Evolutionary conservation across 2,329 filamentous ascomycete genomes (phyloP).

Genomic region (Aspergillus spinulosporus): DNA sequence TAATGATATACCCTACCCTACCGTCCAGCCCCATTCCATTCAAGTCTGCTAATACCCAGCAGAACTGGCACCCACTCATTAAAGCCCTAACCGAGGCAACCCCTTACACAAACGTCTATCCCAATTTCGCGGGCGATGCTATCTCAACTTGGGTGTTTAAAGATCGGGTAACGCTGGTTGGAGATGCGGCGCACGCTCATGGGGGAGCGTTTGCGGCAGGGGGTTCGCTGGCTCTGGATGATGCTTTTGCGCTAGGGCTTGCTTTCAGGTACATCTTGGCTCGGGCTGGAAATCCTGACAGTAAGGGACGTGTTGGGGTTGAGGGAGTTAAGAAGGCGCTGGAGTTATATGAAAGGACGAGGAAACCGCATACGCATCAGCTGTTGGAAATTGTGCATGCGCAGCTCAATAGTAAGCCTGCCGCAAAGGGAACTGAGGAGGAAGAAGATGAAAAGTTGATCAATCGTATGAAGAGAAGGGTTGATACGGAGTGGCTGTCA

Average conservation of each 20-base stretch:
- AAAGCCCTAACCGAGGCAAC: slow-evolving; percentile 44
- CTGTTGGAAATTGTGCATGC: slow-evolving; percentile 38
- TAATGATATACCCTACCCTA: too few relatives aligned
- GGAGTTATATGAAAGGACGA: slow-evolving; percentile 45
- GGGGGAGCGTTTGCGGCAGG: slow-evolving; percentile 35
- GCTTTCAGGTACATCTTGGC: slow-evolving; percentile 43
- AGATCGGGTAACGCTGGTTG: slow-evolving; percentile 29
- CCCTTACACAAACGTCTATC: slow-evolving; percentile 45
- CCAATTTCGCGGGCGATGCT: slow-evolving; percentile 45
- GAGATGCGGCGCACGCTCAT: slow-evolving; percentile 34
- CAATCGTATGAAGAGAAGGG: slow-evolving; percentile 37
- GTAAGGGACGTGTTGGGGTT: too few relatives aligned
- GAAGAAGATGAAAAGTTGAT: slow-evolving; percentile 41
- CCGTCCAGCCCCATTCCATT: too few relatives aligned
- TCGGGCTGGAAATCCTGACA: slow-evolving; percentile 21
- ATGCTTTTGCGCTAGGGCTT: slow-evolving; percentile 44
- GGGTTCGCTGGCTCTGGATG: slow-evolving; percentile 34
- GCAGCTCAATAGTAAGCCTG: slow-evolving; percentile 8
- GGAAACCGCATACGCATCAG: slow-evolving; percentile 45
- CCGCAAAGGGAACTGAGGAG: slow-evolving; percentile 2
- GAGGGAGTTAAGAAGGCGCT: slow-evolving; percentile 28
- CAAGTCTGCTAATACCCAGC: too few relatives aligned
- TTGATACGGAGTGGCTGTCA: slow-evolving; percentile 48
- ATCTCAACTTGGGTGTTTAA: slow-evolving; percentile 47
- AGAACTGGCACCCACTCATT: slow-evolving; percentile 46